Conservation (phyloP, 164 flowering plant species). For the Houttuynia cordata region DNA sequence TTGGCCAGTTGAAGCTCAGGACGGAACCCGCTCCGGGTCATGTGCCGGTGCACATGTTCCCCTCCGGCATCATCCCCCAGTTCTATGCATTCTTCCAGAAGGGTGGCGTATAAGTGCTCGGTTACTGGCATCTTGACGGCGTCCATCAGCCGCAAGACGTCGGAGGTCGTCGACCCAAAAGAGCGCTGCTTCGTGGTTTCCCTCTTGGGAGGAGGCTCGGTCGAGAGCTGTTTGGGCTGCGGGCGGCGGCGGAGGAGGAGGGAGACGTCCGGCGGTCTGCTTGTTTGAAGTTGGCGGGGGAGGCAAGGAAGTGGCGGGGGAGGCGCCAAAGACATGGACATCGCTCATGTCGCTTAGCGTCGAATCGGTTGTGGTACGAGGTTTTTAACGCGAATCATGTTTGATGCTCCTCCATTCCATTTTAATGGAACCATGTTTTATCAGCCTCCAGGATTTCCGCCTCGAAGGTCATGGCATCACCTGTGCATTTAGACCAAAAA, state of each 20-base stretch:
- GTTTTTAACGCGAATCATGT: too few relatives aligned
- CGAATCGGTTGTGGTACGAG: too few relatives aligned
- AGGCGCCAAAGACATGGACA: too few relatives aligned
- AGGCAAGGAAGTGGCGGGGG: background rate
- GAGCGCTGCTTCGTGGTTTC: background rate
- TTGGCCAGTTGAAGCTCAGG: constrained; percentile 23
- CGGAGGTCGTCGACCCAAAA: constrained; percentile 7
- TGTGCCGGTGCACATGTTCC: constrained; percentile 29
- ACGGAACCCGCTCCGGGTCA: constrained; percentile 12
- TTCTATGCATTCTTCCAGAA: constrained; percentile 45
- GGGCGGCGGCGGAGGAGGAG: background rate
- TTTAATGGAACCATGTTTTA: too few relatives aligned
- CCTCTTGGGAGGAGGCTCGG: background rate
- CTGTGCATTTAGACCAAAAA: too few relatives aligned
- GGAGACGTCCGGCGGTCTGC: background rate
- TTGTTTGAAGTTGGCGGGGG: background rate
- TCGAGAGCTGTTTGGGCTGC: background rate
- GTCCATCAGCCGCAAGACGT: constrained; percentile 44
- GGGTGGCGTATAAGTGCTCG: constrained; percentile 32
- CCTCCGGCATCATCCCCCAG: constrained; percentile 21
- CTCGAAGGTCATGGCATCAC: too few relatives aligned
- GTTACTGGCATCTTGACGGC: constrained; percentile 29
- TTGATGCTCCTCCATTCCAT: too few relatives aligned
- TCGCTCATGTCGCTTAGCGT: too few relatives aligned
- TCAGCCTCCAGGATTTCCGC: too few relatives aligned